phyloP scores from a whole-genome alignment of 495 filamentous ascomycete species.

The Tetracladium setigerum region DNA sequence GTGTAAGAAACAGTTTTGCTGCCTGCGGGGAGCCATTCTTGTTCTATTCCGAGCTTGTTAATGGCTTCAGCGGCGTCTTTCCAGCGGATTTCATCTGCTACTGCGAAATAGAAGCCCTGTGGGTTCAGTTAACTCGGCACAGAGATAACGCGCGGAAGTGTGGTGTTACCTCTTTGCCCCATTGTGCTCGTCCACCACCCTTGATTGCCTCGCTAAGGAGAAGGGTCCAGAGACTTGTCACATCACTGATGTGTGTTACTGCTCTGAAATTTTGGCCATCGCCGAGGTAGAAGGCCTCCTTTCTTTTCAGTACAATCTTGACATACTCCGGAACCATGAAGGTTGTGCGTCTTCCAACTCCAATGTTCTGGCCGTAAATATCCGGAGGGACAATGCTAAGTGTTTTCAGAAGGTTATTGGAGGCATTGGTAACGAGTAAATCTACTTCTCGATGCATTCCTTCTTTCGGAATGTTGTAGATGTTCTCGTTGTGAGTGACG shows the following conservation, averaged over 20 bases:
- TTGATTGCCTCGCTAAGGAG: not conserved
- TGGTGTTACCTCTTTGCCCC: conserved; percentile 1
- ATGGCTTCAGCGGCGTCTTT: not conserved
- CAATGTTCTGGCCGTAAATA: not conserved
- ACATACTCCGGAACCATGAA: conserved; percentile 1
- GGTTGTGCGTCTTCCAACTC: not conserved
- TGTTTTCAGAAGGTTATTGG: not conserved
- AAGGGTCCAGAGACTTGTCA: not conserved
- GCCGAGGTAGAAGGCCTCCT: conserved; percentile 2
- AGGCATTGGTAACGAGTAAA: not conserved
- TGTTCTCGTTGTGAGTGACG: not conserved
- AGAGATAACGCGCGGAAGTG: conserved; percentile 32
- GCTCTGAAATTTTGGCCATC: not conserved
- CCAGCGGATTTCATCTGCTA: not conserved
- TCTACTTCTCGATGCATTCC: not conserved
- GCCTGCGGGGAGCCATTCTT: not conserved
- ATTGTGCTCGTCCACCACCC: conserved; percentile 2
- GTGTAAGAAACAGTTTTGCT: conserved; percentile 23
- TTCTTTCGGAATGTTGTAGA: not conserved
- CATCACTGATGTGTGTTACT: not conserved
- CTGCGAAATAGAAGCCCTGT: conserved; percentile 2
- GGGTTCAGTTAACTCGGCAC: conserved; percentile 39
- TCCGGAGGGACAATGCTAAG: not conserved
- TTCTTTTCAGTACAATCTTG: not conserved
- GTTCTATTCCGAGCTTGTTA: not conserved